phyloP scores from a whole-genome alignment of 495 filamentous ascomycete genomes.

The Astrothelium macrocarpum region DNA sequence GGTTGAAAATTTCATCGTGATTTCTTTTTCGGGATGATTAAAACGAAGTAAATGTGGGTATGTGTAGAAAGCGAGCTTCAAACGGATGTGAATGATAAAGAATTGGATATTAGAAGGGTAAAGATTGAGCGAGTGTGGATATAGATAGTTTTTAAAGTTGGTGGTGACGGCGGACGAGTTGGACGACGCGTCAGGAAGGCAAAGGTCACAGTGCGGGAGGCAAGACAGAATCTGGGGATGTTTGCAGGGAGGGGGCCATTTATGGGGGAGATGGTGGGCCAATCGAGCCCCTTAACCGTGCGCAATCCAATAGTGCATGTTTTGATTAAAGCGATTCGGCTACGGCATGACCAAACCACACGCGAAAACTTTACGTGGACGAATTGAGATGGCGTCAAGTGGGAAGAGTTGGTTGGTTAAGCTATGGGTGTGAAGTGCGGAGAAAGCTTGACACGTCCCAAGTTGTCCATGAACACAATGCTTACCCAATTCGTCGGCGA shows the following conservation, averaged over 20 bases:
- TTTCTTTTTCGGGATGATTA: constrained; percentile 1
- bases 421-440: neutral
- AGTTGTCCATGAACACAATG: no score
- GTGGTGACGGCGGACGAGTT: neutral
- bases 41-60: constrained; percentile 16
- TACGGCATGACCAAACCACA: neutral
- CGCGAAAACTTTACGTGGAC: neutral
- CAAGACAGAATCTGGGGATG: neutral
- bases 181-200: constrained; percentile 6
- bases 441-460: no score
- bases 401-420: neutral
- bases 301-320: neutral
- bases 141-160: neutral
- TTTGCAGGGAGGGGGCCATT: neutral
- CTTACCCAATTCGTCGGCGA: no score
- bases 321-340: neutral
- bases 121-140: constrained; percentile 1
- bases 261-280: neutral
- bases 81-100: neutral
- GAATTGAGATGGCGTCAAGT: neutral
- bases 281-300: neutral
- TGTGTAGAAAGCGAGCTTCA: constrained; percentile 7
- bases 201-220: neutral
- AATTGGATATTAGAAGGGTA: neutral
- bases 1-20: constrained; percentile 8